phyloP scores from a whole-genome alignment of 2,329 filamentous ascomycete species.

The Beauveria australis region DNA sequence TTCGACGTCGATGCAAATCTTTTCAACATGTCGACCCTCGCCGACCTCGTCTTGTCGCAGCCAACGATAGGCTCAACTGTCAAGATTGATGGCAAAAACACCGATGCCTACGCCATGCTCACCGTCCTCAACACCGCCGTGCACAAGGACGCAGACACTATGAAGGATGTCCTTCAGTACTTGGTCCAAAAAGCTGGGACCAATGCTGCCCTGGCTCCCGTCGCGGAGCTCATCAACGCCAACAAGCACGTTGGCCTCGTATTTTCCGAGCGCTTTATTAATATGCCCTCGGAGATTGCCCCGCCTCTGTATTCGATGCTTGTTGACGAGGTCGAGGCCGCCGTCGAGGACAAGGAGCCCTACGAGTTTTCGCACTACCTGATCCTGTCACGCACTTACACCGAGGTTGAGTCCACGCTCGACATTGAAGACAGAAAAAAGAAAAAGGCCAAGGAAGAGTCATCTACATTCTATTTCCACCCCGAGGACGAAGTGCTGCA shows the following conservation, averaged over 20 bases:
- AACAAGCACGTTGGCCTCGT: slow-evolving; percentile 68
- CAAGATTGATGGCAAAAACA: slow-evolving; percentile 92
- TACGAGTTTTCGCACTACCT: slow-evolving; percentile 93
- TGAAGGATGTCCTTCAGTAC: slow-evolving; percentile 66
- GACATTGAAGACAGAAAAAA: slow-evolving; percentile 53
- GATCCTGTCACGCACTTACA: slow-evolving; percentile 85
- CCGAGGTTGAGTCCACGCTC: slow-evolving; percentile 74
- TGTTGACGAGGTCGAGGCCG: slow-evolving; percentile 80
- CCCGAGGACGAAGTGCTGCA: slow-evolving; percentile 89
- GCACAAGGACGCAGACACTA: slow-evolving; percentile 65
- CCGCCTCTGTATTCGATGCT: slow-evolving; percentile 95
- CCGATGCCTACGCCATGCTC: slow-evolving; percentile 85
- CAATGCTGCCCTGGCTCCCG: slow-evolving; percentile 45
- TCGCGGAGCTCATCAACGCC: slow-evolving; percentile 47
- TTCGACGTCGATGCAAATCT: slow-evolving; percentile 80
- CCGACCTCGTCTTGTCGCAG: slow-evolving; percentile 81
- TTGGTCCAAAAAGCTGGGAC: slow-evolving; percentile 48
- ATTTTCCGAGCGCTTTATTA: slow-evolving; percentile 88
- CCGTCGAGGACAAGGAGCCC: slow-evolving; percentile 81
- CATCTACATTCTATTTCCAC: slow-evolving; percentile 80
- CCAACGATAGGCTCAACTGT: slow-evolving; percentile 86
- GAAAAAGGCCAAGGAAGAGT: slow-evolving; percentile 57
- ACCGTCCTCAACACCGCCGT: slow-evolving; percentile 77
- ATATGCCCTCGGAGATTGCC: slow-evolving; percentile 88
- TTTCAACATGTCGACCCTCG: slow-evolving; percentile 79